Percentiles rank a stretch among this genome's conserved stretches.
Evolutionary conservation across 768 basidiomycete species (phyloP).

Genomic region (Leccinum uliginosum): DNA sequence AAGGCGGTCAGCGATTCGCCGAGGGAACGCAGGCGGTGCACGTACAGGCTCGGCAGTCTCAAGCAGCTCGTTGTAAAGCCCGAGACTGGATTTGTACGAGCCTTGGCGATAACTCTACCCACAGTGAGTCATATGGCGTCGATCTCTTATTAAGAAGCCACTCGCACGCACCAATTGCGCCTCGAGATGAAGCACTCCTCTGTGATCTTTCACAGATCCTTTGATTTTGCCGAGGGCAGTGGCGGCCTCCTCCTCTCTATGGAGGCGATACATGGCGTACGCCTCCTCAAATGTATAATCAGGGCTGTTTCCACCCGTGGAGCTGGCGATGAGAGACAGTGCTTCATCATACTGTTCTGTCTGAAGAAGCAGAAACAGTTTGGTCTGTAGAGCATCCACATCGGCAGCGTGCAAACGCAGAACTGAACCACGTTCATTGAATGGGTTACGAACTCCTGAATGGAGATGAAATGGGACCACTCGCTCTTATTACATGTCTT

Average conservation of each 20-base stretch:
- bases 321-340: slow-evolving; percentile 48
- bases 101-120: slow-evolving; percentile 74
- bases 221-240: slow-evolving; percentile 49
- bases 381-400: slow-evolving; percentile 72
- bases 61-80: slow-evolving; percentile 76
- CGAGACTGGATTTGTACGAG: slow-evolving; percentile 65
- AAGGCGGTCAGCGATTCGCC: slow-evolving; percentile 5
- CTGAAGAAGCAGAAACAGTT: slow-evolving; percentile 83
- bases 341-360: slow-evolving; percentile 78
- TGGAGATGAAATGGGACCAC: slow-evolving; percentile 28
- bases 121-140: slow-evolving; percentile 9
- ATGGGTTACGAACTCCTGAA: slow-evolving; percentile 19
- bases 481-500: slow-evolving; percentile 91
- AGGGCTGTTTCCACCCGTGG: slow-evolving; percentile 5
- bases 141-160: slow-evolving; percentile 15
- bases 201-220: slow-evolving; percentile 39
- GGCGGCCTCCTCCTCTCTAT: slow-evolving; percentile 65
- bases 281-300: slow-evolving; percentile 60
- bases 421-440: slow-evolving; percentile 42
- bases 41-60: slow-evolving; percentile 75
- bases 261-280: slow-evolving; percentile 83
- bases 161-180: slow-evolving; percentile 73
- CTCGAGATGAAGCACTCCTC: slow-evolving; percentile 74
- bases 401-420: slow-evolving; percentile 63
- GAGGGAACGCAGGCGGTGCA: slow-evolving; percentile 14